A percentile compares a stretch with the other conserved stretches of the same genome.
These are phyloP conservation scores for Globisporangium radiosum DNA, from an alignment of 352 stramenopile species.

Conservation along the genomic window DNA sequence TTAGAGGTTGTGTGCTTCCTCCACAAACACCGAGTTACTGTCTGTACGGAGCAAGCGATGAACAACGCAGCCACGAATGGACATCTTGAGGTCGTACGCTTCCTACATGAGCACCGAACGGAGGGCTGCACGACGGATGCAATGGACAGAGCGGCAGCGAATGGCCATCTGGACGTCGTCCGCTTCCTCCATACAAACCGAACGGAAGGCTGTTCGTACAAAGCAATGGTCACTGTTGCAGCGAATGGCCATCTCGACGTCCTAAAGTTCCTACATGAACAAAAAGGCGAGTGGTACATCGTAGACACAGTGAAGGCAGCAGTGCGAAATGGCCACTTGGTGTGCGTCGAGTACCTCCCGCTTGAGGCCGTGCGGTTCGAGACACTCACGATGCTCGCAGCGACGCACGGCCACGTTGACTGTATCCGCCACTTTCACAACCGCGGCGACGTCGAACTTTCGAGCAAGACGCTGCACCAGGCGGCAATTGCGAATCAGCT, in stretches of 20 bases:
- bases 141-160: background rate
- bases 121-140: background rate
- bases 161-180: background rate
- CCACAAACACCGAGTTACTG: background rate
- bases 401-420: background rate
- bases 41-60: constrained; percentile 1
- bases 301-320: background rate
- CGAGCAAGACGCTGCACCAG: background rate
- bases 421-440: background rate
- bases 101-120: constrained; percentile 1
- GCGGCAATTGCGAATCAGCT: background rate
- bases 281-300: background rate
- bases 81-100: constrained; percentile 1
- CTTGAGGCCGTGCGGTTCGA: background rate
- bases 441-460: background rate
- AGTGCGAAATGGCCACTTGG: background rate
- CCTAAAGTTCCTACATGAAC: background rate
- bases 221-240: background rate
- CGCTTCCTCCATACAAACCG: constrained; percentile 2
- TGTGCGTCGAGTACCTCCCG: background rate
- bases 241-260: constrained; percentile 3
- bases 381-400: background rate
- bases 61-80: background rate
- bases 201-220: background rate
- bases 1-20: constrained; percentile 2